Evolutionary conservation across 495 filamentous ascomycete genomes (phyloP), one percentile per base, ranked within the genome.

Genomic region (Aspergillus bertholletiae): DNA sequence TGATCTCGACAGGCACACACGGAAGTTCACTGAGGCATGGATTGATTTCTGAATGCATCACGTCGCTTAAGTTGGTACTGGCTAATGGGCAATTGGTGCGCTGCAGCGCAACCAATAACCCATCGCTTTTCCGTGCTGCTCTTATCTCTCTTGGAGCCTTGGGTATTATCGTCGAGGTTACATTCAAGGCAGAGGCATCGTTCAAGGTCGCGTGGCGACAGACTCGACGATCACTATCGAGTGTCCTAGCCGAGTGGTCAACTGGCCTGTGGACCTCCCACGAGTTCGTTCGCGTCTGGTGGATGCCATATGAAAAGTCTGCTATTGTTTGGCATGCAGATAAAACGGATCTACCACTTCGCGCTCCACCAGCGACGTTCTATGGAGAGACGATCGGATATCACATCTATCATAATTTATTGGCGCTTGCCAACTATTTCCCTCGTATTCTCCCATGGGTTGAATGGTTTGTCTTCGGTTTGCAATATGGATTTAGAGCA

Each of bases 271-370:
- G 95, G 95, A 89, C 81, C 6, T 80, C 83, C 37, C 79, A 85
- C 60, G 90, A 97, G 67, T 98, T 92, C 63, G 89, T 92, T 37
- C 83, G 94, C 22, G 88, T 96, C 39, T 98, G 94, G 94, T 98
- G 94, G 94, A 82, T 96, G 68, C 94, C 94, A 2, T 96, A 98
- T 74, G 88, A 86, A 70, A 81, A 87, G 47, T 79, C 88, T 24
- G 88, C 88, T 17, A 88, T 96, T 55, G 83, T 94, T 17, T 98
- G 94, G 94, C 82, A 81, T 26, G 94, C 92, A 5, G 85, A 84
- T 46, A 87, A 86, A 56, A 89, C 89, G 0, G 76, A 82, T 21
- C 76, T 77, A n/a, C 76, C 82, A 0, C 57, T 69, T 48, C 69
- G 70, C 18, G 53, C 67, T 15, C 78, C 81, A 3, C 72, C 76